These are phyloP conservation scores for Chrysoporthe puriensis DNA, from an alignment of 2,329 filamentous ascomycete genomes.

Conservation along the genomic window DNA sequence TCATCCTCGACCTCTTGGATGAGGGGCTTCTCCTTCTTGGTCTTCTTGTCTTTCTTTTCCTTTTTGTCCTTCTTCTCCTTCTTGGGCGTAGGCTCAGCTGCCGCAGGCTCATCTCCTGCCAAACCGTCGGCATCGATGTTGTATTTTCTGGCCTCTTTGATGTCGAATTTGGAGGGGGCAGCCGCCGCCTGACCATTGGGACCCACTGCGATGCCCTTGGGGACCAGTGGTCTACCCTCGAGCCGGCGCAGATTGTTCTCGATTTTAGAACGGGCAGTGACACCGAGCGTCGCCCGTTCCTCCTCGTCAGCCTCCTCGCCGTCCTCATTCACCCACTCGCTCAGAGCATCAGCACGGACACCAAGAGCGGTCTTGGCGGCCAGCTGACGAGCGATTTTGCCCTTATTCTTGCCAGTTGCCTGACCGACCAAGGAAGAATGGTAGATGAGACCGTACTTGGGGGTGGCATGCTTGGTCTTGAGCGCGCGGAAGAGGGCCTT, in stretches of 20 bases:
- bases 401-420: constrained; percentile 97
- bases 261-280: constrained; percentile 70
- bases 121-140: constrained; percentile 92
- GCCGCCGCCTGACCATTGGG: constrained; percentile 69
- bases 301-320: constrained; percentile 80
- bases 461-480: constrained; percentile 99
- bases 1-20: constrained; percentile 45
- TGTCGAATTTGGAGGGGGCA: constrained; percentile 77
- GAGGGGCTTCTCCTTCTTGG: constrained; percentile 49
- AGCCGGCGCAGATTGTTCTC: constrained; percentile 77
- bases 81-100: constrained; percentile 36
- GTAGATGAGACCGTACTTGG: constrained; percentile 96
- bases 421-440: constrained; percentile 93
- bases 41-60: constrained; percentile 43
- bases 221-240: constrained; percentile 87
- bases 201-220: constrained; percentile 74
- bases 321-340: constrained; percentile 72
- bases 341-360: constrained; percentile 88
- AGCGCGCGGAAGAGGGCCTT: constrained; percentile 98
- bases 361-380: constrained; percentile 92
- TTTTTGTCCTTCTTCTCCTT: constrained; percentile 40
- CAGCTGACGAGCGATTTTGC: constrained; percentile 96
- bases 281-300: constrained; percentile 81
- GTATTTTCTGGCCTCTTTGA: constrained; percentile 94
- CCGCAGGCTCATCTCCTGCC: constrained; percentile 66